Evolutionary conservation across 2,329 filamentous ascomycete species (phyloP), one percentile per base, ranked within the genome.

Genomic region (Epichloe festucae): DNA sequence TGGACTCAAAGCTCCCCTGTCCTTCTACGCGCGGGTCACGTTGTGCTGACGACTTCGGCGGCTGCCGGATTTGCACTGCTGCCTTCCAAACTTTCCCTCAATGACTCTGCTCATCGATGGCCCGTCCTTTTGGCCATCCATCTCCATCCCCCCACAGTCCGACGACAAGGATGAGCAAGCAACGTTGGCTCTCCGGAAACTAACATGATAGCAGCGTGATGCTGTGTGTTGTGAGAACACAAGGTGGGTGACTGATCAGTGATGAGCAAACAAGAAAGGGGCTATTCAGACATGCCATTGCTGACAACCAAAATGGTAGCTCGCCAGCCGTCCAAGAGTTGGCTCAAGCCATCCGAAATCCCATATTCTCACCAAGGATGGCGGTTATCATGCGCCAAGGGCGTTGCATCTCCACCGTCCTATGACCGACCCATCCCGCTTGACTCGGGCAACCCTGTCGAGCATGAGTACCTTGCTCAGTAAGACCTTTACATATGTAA

Each of bases 21-120:
- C 27, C 27, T 10, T 1, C 8, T 31, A 10, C 40, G 17, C 40
- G 15, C 17, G 40, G 40, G 10, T 17, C 40, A 41, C 17, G 40
- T 17, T 7, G 45, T n/a, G 45, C n/a, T 41, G 27, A 48, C 21
- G 23, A 42, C 12, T 47, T 52, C 48, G 52, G 52, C 48, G 7
- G 39, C 44, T 38, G 48, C 48, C 48, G 43, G 34, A 50, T 53
- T 31, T 45, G 48, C 52, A 46, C 31, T 45, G 36, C 27, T 10
- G 11, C 40, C 10, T 47, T 19, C 44, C 44, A 31, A 31, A 23
- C 39, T 44, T 38, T 46, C 44, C 27, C 34, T 15, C 38, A 27
- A 2, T 36, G 44, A 17, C 5, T 21, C 17, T 23, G 34, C 11
- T 15, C 31, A 27, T 19, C 36, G 2, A 10, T 7, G 14, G 10